Evolutionary conservation across 139 green algal species (phyloP).

Genomic region (Chlamydomonas urium): DNA sequence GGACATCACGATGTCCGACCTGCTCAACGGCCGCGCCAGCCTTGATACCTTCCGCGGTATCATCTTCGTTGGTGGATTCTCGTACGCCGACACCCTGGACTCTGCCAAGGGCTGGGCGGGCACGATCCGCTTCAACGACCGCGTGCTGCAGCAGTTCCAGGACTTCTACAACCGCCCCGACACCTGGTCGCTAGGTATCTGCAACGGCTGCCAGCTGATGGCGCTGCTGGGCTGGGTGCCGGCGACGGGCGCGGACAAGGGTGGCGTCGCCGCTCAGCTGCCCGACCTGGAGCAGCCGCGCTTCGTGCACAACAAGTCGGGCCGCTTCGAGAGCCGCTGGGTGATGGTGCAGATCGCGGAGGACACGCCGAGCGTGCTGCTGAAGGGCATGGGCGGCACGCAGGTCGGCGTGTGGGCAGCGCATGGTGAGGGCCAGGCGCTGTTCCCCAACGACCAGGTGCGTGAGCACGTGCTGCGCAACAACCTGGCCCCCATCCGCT

Average conservation of each 20-base stretch:
- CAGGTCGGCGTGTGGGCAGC: constrained; percentile 91
- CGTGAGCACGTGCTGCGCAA: constrained; percentile 51
- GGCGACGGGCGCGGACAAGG: constrained; percentile 38
- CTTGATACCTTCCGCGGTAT: constrained; percentile 84
- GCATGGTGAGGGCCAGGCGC: constrained; percentile 90
- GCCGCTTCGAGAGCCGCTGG: constrained; percentile 85
- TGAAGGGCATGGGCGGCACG: constrained; percentile 82
- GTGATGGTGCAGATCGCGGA: constrained; percentile 69
- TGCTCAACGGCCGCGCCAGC: constrained; percentile 67
- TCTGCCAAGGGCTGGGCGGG: constrained; percentile 95
- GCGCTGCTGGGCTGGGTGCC: constrained; percentile 97
- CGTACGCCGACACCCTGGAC: constrained; percentile 96
- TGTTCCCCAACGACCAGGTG: constrained; percentile 84
- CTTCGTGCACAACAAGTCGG: constrained; percentile 93
- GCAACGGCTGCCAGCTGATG: constrained; percentile 99
- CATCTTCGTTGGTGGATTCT: constrained; percentile 87
- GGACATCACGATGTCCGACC: constrained; percentile 96
- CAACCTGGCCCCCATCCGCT: constrained; percentile 82
- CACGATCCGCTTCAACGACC: constrained; percentile 90
- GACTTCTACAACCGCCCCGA: constrained; percentile 69
- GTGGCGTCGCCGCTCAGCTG: constrained; percentile 31
- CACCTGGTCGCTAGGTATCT: constrained; percentile 96
- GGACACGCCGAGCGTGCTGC: constrained; percentile 79
- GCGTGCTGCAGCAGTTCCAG: constrained; percentile 80
- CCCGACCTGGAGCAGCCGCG: constrained; percentile 81